Evolutionary conservation across 805 yeast genomes (phyloP), one percentile per base, ranked within the genome.

Genomic region (Wickerhamomyces alni): DNA sequence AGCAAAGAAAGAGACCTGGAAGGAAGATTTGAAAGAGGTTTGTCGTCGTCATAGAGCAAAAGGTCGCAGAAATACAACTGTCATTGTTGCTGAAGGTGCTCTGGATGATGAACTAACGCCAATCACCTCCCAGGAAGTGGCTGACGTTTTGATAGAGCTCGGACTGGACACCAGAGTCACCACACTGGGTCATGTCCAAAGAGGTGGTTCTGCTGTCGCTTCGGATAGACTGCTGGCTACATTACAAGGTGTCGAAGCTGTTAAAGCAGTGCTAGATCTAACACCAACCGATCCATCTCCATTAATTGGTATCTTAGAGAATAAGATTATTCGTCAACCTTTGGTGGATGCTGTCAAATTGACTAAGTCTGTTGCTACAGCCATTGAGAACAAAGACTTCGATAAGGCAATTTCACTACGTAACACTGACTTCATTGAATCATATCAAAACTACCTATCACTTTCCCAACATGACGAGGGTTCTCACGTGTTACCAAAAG

Each of bases 31-130:
- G 76, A 71, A 77, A 51, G 71, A 73, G 42, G 78, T 83, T 38
- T 77, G 77, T 40, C 57, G 70, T 2, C 68, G 78, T 49, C 94
- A 84, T 62, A 69, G 91, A 54, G 64, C 67, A 8, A 73, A 75
- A 54, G 94, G 94, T 38, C 79, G 79, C 66, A 70, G 94, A 62
- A 81, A 82, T 57, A 81, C 91, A 19, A 83, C 78, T 26, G 88
- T 84, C 22, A 75, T 84, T 52, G 88, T 84, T 31, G 88, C 93
- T 17, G 94, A 84, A 61, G 94, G 94, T 54, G 94, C 94, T 36
- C 77, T 83, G 44, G 78, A 77, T 41, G 72, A 74, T 43, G 82
- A 81, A 45, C 66, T 83, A 51, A 74, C 75, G 31, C 87, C 85
- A 36, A 80, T 84, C 44, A 66, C 82, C 5, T 67, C 85, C 21